These are phyloP conservation scores for Oenanthe javanica DNA, from an alignment of 140 eudicot genomes.

Conservation along the genomic window DNA sequence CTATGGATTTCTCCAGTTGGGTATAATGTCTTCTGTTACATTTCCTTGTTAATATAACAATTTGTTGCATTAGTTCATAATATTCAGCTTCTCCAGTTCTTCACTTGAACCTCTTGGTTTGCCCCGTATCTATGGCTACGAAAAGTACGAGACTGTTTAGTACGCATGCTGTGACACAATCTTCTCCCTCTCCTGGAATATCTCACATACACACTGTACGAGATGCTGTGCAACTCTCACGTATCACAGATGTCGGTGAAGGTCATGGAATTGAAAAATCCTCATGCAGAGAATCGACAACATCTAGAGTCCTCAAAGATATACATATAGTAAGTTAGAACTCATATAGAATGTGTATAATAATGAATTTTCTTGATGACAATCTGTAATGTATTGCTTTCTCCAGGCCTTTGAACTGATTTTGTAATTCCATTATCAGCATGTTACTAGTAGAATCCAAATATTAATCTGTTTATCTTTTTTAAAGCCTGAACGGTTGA, in stretches of 20 bases:
- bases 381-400: background rate
- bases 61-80: background rate
- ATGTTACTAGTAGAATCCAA: background rate
- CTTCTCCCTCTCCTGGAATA: constrained; percentile 50
- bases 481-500: constrained; percentile 50
- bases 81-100: background rate
- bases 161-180: constrained; percentile 43
- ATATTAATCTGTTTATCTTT: background rate
- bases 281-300: constrained; percentile 15
- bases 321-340: constrained; percentile 48
- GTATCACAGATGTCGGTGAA: constrained; percentile 24
- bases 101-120: background rate
- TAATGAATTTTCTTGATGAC: background rate
- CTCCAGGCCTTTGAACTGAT: background rate
- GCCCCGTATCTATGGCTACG: background rate
- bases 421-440: background rate
- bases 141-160: constrained; percentile 14
- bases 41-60: background rate
- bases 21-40: background rate
- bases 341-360: background rate
- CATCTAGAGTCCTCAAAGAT: constrained; percentile 37
- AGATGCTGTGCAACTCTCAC: constrained; percentile 31
- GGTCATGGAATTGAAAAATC: constrained; percentile 26
- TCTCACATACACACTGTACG: constrained; percentile 50
- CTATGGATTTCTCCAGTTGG: background rate